Conservation (phyloP, 139 green algal species). For the Chlamydomonas urium region DNA sequence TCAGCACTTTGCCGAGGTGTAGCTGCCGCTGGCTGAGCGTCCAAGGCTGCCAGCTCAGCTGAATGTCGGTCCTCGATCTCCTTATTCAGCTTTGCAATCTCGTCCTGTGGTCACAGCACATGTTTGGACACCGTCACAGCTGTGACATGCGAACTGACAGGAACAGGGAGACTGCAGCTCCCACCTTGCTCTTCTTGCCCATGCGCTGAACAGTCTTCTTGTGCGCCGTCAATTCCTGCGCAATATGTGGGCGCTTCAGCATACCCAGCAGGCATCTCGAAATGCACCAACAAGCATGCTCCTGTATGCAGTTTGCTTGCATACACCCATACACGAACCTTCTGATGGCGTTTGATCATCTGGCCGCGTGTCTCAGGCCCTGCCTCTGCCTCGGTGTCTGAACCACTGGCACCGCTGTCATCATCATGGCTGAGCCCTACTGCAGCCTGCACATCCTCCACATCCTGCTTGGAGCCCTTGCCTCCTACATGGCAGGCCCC, state of each 20-base stretch:
- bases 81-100: conserved; percentile 47
- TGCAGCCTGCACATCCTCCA: too few relatives aligned
- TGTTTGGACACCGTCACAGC: not conserved
- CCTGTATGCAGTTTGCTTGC: too few relatives aligned
- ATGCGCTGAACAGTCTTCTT: conserved; percentile 70
- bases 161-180: not conserved
- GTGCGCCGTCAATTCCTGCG: conserved; percentile 64
- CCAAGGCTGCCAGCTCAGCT: conserved; percentile 18
- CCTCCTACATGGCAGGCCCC: too few relatives aligned
- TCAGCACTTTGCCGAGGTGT: not conserved
- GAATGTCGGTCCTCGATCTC: conserved; percentile 50
- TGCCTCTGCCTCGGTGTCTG: not conserved
- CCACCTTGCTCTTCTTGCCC: conserved; percentile 77
- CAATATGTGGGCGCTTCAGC: too few relatives aligned
- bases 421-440: too few relatives aligned
- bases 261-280: too few relatives aligned
- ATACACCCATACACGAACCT: too few relatives aligned
- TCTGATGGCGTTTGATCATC: conserved; percentile 9
- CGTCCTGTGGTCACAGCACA: conserved; percentile 42
- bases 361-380: not conserved
- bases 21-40: conserved; percentile 14
- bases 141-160: too few relatives aligned
- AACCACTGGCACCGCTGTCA: not conserved
- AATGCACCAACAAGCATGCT: too few relatives aligned
- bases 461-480: too few relatives aligned